Conservation (phyloP, 345 rosid genomes). For the Cardamine occulta region DNA sequence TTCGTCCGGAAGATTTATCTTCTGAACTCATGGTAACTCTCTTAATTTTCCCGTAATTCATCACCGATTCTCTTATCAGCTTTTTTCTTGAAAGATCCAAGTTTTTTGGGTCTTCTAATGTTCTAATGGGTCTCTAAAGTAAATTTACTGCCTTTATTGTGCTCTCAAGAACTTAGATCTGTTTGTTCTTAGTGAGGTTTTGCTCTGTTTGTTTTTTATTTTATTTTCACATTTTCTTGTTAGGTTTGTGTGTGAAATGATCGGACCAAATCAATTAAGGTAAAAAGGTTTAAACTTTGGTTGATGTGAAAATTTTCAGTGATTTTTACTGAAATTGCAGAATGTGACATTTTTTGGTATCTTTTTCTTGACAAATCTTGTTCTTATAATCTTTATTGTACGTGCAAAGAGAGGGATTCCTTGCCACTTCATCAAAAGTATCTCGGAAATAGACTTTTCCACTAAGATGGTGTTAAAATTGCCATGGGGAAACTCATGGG, state of each 20-base stretch:
- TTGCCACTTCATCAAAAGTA: constrained; percentile 15
- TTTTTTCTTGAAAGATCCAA: background rate
- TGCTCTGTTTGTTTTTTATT: background rate
- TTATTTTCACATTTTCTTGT: background rate
- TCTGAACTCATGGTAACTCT: background rate
- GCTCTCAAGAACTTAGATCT: constrained; percentile 11
- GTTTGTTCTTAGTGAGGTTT: background rate
- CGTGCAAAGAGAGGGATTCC: constrained; percentile 36
- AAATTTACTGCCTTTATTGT: background rate
- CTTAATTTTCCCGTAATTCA: background rate
- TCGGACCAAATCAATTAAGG: background rate
- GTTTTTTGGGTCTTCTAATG: constrained; percentile 1
- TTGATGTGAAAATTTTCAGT: background rate
- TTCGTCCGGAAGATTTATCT: background rate
- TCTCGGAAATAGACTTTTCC: background rate
- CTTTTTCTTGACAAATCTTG: constrained; percentile 5
- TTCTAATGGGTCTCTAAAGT: background rate
- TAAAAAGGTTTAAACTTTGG: background rate
- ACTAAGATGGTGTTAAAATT: constrained; percentile 24
- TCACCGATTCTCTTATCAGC: background rate
- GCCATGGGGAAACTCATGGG: constrained; percentile 41
- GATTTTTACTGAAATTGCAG: background rate
- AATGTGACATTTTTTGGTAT: background rate
- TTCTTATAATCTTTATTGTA: background rate
- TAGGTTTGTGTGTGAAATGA: constrained; percentile 13